A percentile compares a stretch with the other conserved stretches of the same genome.
These are phyloP conservation scores for Austroboletus eburneus DNA, from an alignment of 768 basidiomycete species.

Conservation along the genomic window DNA sequence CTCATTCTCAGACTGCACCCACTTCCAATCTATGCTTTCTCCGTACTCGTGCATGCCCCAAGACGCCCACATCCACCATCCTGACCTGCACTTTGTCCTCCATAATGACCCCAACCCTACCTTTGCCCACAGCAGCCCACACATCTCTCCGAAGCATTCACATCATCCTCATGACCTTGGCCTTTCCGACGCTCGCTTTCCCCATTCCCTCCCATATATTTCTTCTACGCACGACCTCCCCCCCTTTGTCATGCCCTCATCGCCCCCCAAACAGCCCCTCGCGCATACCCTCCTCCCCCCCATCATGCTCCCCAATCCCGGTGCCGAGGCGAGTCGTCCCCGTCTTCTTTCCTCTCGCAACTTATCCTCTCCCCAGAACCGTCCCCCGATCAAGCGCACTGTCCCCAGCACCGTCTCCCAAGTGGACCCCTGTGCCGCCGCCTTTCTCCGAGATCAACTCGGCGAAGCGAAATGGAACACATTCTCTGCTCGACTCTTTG, in stretches of 20 bases:
- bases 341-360: neutral
- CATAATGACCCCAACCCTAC: conserved; percentile 13
- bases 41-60: conserved; percentile 26
- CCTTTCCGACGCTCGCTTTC: conserved; percentile 21
- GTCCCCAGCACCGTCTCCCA: conserved; percentile 21
- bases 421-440: conserved; percentile 42
- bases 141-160: conserved; percentile 28
- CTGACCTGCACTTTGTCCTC: conserved; percentile 27
- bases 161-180: conserved; percentile 24
- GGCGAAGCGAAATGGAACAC: conserved; percentile 42
- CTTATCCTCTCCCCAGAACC: conserved; percentile 24
- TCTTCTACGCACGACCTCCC: conserved; percentile 25
- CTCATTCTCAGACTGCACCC: conserved; percentile 23
- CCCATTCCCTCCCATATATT: conserved; percentile 23
- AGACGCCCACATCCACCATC: conserved; percentile 22
- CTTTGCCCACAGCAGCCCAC: conserved; percentile 20
- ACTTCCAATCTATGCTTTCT: conserved; percentile 20
- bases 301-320: conserved; percentile 33
- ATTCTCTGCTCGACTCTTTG: conserved; percentile 45
- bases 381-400: conserved; percentile 25
- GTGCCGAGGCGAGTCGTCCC: conserved; percentile 20
- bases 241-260: conserved; percentile 17
- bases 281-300: conserved; percentile 32
- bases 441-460: conserved; percentile 42
- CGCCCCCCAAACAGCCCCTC: conserved; percentile 22